Percentiles rank a stretch among this genome's conserved stretches.
phyloP scores from a whole-genome alignment of 495 filamentous ascomycete species.

The Aspergillus panamensis region DNA sequence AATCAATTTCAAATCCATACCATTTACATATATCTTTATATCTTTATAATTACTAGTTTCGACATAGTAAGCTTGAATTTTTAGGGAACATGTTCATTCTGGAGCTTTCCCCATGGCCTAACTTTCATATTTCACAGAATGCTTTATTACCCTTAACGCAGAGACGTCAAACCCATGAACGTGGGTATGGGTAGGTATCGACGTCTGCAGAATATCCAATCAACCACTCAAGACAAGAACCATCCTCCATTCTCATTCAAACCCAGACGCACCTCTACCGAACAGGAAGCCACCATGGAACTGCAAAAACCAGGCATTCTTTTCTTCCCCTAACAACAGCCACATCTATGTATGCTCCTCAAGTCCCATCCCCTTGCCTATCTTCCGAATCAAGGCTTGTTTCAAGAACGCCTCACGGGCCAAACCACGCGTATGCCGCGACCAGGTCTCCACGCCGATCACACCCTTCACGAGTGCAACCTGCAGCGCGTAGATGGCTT shows the following conservation, averaged over 20 bases:
- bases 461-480: constrained; percentile 77
- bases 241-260: no score
- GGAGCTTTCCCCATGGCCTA: no score
- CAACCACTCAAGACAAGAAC: no score
- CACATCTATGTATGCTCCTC: constrained; percentile 22
- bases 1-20: background rate
- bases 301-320: no score
- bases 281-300: no score
- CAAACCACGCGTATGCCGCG: constrained; percentile 72
- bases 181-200: no score
- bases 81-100: background rate
- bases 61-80: background rate
- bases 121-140: no score
- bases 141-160: no score
- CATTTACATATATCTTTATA: background rate
- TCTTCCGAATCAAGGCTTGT: constrained; percentile 85
- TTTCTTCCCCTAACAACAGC: no score
- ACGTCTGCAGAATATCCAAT: no score
- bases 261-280: no score
- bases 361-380: constrained; percentile 78
- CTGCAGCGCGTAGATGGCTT: constrained; percentile 81
- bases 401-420: constrained; percentile 89
- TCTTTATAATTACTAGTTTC: background rate
- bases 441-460: constrained; percentile 76
- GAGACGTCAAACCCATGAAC: no score